phyloP scores from a whole-genome alignment of 108 stramenopile species.

The Skeletonema tropicum region DNA sequence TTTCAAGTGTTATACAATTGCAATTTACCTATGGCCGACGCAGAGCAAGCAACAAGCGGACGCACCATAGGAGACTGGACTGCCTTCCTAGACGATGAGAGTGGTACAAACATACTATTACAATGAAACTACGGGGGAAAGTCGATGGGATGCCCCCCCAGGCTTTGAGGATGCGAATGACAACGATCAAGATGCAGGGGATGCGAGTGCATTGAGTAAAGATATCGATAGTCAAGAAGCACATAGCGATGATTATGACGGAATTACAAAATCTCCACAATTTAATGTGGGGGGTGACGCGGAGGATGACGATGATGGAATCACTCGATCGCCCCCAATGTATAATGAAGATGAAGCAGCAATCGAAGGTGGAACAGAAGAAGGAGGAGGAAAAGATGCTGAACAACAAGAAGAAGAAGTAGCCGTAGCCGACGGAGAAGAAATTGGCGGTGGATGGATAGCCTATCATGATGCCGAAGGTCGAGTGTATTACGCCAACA shows the following conservation, averaged over 20 bases:
- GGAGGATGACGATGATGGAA: constrained; percentile 19
- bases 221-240: not conserved
- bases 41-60: not conserved
- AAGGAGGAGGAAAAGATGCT: constrained; percentile 22
- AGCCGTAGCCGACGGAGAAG: constrained; percentile 3
- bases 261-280: constrained; percentile 9
- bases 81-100: constrained; percentile 33
- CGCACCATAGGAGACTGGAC: constrained; percentile 43
- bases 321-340: not conserved
- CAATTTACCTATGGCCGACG: not conserved
- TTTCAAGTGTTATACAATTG: no score
- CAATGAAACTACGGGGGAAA: constrained; percentile 67
- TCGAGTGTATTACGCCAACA: constrained; percentile 37
- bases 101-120: constrained; percentile 72
- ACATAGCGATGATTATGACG: not conserved
- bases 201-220: no score
- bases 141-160: constrained; percentile 76
- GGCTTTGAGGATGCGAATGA: constrained; percentile 16
- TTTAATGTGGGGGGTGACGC: not conserved
- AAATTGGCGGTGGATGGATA: constrained; percentile 40
- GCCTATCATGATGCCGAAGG: constrained; percentile 57
- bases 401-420: not conserved
- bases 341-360: constrained; percentile 25
- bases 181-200: not conserved
- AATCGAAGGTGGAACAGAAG: constrained; percentile 16